Conservation (phyloP, 768 basidiomycete species). For the Podaxis mareebaensis region DNA sequence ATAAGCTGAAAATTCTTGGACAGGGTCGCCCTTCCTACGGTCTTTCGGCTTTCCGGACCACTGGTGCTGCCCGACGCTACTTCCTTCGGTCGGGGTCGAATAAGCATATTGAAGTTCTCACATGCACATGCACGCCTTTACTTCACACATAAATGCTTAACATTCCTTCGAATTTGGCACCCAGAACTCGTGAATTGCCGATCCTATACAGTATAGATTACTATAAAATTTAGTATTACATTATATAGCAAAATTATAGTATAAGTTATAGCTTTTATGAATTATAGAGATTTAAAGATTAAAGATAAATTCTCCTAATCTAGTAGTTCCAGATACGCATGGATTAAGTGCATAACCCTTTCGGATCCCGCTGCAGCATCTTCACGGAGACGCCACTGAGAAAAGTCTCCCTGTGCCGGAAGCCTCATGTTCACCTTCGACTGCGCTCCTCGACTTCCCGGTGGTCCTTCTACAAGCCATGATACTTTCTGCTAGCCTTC, state of each 20-base stretch:
- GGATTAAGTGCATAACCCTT: background rate
- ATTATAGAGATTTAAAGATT: too few relatives aligned
- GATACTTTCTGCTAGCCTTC: background rate
- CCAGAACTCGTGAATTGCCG: background rate
- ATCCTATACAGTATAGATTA: background rate
- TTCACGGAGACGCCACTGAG: slow-evolving; percentile 5
- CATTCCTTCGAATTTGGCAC: background rate
- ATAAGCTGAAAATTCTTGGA: too few relatives aligned
- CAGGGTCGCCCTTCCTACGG: background rate
- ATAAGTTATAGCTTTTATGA: background rate
- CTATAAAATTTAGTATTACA: background rate
- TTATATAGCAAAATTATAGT: too few relatives aligned
- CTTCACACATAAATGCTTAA: background rate
- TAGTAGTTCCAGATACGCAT: background rate
- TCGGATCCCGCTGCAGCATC: background rate
- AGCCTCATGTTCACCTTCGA: background rate
- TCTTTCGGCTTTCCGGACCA: background rate
- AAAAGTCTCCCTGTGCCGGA: background rate
- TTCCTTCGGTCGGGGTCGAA: background rate
- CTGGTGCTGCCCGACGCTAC: background rate
- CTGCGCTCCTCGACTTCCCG: background rate
- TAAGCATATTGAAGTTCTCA: background rate
- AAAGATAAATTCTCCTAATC: too few relatives aligned
- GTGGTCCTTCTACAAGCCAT: background rate
- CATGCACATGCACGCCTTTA: background rate